Conservation (phyloP, 2,329 filamentous ascomycete species). For the Pseudocercospora pini-densiflorae region DNA sequence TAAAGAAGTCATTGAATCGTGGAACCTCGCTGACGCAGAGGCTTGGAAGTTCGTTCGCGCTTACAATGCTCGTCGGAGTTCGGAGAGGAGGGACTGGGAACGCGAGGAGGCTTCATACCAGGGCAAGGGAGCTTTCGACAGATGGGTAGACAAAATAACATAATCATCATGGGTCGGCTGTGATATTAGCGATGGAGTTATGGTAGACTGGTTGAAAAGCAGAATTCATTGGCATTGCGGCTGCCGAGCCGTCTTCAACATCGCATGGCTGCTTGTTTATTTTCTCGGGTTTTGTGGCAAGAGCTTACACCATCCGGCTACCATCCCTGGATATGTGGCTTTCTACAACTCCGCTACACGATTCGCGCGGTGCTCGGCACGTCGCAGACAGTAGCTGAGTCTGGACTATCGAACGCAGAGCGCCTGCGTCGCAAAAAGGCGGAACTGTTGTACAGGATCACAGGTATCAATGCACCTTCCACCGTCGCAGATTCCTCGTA, state of each 20-base stretch:
- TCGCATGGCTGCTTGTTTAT: background rate
- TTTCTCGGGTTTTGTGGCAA: background rate
- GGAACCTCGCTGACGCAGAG: constrained; percentile 72
- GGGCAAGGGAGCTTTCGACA: constrained; percentile 54
- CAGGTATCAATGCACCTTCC: background rate
- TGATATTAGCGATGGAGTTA: constrained; percentile 18
- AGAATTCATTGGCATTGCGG: background rate
- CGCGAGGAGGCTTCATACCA: constrained; percentile 69
- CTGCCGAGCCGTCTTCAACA: background rate
- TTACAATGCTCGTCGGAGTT: constrained; percentile 64
- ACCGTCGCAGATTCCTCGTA: background rate
- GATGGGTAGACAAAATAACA: constrained; percentile 40
- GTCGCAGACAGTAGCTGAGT: background rate
- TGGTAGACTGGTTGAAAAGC: constrained; percentile 6
- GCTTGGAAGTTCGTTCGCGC: constrained; percentile 76
- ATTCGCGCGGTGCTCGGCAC: background rate
- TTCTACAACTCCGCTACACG: background rate
- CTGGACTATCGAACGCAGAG: background rate
- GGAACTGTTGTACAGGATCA: background rate
- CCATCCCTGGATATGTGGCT: background rate
- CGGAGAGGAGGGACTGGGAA: constrained; percentile 72
- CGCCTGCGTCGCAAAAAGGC: background rate
- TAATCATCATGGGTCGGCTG: background rate
- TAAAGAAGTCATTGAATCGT: constrained; percentile 53
- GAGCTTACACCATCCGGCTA: background rate